Evolutionary conservation across 2,329 filamentous ascomycete species (phyloP).

Genomic region (Pseudogymnoascus sp.): DNA sequence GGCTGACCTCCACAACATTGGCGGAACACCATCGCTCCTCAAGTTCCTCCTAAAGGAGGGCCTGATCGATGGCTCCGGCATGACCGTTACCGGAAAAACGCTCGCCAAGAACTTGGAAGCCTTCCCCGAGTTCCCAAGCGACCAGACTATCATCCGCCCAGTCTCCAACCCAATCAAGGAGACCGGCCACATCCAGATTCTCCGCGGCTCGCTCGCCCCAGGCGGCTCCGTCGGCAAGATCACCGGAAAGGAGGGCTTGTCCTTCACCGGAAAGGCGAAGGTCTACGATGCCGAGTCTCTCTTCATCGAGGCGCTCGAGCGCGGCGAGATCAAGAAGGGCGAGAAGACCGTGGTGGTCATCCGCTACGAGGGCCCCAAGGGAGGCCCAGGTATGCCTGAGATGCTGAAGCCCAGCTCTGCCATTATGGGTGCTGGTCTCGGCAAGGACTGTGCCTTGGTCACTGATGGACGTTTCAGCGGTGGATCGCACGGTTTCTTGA

Average conservation of each 20-base stretch:
- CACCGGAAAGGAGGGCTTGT: slow-evolving; percentile 64
- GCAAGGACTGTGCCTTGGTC: slow-evolving; percentile 61
- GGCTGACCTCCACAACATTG: slow-evolving; percentile 48
- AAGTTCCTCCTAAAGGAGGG: slow-evolving; percentile 51
- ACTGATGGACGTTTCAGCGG: slow-evolving; percentile 60
- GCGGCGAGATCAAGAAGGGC: slow-evolving; percentile 61
- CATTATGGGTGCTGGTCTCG: slow-evolving; percentile 66
- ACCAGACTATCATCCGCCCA: slow-evolving; percentile 64
- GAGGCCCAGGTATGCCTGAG: slow-evolving; percentile 65
- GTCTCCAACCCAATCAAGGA: slow-evolving; percentile 61
- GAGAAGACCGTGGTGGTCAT: slow-evolving; percentile 72
- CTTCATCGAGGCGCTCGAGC: slow-evolving; percentile 60
- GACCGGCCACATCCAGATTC: slow-evolving; percentile 66
- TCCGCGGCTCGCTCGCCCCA: slow-evolving; percentile 60
- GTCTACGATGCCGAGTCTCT: slow-evolving; percentile 63
- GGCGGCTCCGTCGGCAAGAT: slow-evolving; percentile 68
- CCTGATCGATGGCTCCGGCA: slow-evolving; percentile 49
- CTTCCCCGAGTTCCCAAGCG: slow-evolving; percentile 53
- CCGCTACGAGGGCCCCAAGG: slow-evolving; percentile 66
- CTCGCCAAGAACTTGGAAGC: slow-evolving; percentile 51
- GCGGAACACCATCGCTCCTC: slow-evolving; percentile 48
- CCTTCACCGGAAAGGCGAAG: slow-evolving; percentile 60
- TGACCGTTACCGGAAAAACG: slow-evolving; percentile 53
- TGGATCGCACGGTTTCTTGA: slow-evolving; percentile 52
- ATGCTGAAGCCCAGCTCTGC: slow-evolving; percentile 66